A percentile compares a stretch with the other conserved stretches of the same genome.
These are phyloP conservation scores for Tetracladium marchalianum DNA, from an alignment of 495 filamentous ascomycete genomes.

Conservation along the genomic window DNA sequence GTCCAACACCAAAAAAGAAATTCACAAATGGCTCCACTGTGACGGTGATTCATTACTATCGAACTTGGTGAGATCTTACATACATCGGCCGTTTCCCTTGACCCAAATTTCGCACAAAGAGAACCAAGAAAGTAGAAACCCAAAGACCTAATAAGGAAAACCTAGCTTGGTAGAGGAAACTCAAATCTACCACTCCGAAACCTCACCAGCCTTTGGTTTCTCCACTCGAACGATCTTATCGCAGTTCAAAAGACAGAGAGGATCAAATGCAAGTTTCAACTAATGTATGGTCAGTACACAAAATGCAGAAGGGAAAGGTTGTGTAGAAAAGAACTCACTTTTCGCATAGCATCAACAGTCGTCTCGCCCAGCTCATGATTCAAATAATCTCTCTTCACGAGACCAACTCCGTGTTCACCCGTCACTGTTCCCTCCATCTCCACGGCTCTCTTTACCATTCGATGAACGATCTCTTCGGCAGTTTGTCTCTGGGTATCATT, in stretches of 20 bases:
- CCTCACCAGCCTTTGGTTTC: slow-evolving; percentile 39
- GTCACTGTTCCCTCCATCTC: slow-evolving; percentile 80
- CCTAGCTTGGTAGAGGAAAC: not conserved
- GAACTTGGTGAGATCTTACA: too few relatives aligned
- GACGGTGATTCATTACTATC: too few relatives aligned
- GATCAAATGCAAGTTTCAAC: slow-evolving; percentile 65
- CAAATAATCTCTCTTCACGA: slow-evolving; percentile 76
- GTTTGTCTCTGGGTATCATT: slow-evolving; percentile 52
- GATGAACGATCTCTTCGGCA: slow-evolving; percentile 62
- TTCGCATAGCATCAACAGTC: slow-evolving; percentile 74
- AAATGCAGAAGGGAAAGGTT: not conserved
- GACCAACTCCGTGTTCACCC: slow-evolving; percentile 72
- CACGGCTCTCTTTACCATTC: slow-evolving; percentile 76
- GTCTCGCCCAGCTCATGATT: slow-evolving; percentile 59
- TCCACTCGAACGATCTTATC: slow-evolving; percentile 68
- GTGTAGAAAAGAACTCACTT: slow-evolving; percentile 32
- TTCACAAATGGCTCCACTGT: too few relatives aligned
- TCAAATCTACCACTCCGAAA: slow-evolving; percentile 35
- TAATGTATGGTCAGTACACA: slow-evolving; percentile 8
- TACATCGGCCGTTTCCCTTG: too few relatives aligned
- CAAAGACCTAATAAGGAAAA: not conserved
- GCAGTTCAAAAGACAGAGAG: slow-evolving; percentile 66
- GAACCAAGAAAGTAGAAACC: not conserved
- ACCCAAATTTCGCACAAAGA: not conserved
- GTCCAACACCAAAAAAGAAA: too few relatives aligned